Evolutionary conservation across 352 stramenopile species (phyloP).

Genomic region (Pythium volutum): DNA sequence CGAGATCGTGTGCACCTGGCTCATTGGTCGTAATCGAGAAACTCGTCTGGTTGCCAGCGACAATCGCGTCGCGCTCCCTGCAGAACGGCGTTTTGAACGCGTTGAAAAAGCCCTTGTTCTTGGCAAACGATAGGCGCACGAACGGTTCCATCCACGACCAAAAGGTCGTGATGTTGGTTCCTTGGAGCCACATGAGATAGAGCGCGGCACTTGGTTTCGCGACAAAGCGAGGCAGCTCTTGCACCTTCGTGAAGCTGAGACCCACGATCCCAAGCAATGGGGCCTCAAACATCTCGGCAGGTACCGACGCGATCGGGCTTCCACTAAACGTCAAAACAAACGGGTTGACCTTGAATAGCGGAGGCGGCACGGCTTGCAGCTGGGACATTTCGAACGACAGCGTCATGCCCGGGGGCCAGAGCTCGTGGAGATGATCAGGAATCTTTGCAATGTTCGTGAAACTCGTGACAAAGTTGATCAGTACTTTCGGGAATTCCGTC

Average conservation of each 20-base stretch:
- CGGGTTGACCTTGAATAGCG: background rate
- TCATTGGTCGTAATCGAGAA: background rate
- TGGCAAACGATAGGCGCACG: no score
- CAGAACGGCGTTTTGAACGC: conserved; percentile 3
- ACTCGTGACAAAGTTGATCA: background rate
- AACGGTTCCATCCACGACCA: conserved; percentile 4
- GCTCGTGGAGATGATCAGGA: background rate
- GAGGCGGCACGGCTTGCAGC: background rate
- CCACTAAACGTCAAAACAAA: background rate
- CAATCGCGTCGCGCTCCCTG: background rate
- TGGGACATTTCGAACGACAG: background rate
- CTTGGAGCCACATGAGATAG: background rate
- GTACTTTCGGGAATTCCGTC: background rate
- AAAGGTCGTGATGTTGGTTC: conserved; percentile 7
- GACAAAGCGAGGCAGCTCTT: background rate
- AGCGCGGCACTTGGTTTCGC: background rate
- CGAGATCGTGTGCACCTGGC: background rate
- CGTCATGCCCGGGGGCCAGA: background rate
- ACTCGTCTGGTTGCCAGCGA: background rate
- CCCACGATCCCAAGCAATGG: background rate
- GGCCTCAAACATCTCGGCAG: conserved; percentile 1
- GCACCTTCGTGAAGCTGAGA: background rate
- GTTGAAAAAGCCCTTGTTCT: background rate
- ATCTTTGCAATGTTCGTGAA: background rate
- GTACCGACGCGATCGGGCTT: background rate